Percentiles rank a stretch among this genome's conserved stretches.
These are phyloP conservation scores for Candida saitoana DNA, from an alignment of 805 yeast genomes.

Conservation along the genomic window DNA sequence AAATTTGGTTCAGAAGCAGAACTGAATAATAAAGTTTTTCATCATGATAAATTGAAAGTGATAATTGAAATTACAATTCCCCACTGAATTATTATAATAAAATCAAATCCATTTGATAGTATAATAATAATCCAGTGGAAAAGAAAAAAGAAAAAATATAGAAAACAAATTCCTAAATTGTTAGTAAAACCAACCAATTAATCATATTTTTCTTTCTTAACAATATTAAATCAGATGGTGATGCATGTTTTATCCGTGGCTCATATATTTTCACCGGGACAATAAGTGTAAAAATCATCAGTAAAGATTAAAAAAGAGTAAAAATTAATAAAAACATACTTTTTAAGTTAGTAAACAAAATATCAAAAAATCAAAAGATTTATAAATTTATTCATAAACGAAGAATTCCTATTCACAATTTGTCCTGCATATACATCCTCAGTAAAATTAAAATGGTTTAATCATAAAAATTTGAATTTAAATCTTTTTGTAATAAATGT, in stretches of 20 bases:
- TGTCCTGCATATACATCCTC: slow-evolving; percentile 80
- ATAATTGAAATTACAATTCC: slow-evolving; percentile 1
- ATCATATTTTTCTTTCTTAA: neutral
- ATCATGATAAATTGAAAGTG: slow-evolving; percentile 43
- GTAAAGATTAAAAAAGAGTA: neutral
- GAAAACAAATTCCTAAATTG: neutral
- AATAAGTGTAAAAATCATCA: slow-evolving; percentile 5
- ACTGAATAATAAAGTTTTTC: slow-evolving; percentile 70
- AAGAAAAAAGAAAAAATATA: neutral
- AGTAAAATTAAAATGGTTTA: slow-evolving; percentile 31
- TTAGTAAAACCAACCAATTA: slow-evolving; percentile 1
- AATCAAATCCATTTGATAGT: neutral
- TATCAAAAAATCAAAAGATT: neutral
- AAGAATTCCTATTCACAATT: slow-evolving; percentile 61
- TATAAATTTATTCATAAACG: slow-evolving; percentile 54
- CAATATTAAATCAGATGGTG: slow-evolving; percentile 75
- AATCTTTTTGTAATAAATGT: too few species aligned
- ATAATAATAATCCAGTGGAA: neutral
- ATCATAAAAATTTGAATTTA: slow-evolving; percentile 14
- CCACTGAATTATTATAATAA: neutral
- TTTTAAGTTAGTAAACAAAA: slow-evolving; percentile 1
- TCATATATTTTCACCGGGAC: slow-evolving; percentile 5
- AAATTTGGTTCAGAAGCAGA: slow-evolving; percentile 89
- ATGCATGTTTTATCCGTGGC: slow-evolving; percentile 77
- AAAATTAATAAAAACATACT: slow-evolving; percentile 1